Base-by-base conservation (phyloP, 805 yeast genomes). In the Zygoascus ofunaensis region DNA sequence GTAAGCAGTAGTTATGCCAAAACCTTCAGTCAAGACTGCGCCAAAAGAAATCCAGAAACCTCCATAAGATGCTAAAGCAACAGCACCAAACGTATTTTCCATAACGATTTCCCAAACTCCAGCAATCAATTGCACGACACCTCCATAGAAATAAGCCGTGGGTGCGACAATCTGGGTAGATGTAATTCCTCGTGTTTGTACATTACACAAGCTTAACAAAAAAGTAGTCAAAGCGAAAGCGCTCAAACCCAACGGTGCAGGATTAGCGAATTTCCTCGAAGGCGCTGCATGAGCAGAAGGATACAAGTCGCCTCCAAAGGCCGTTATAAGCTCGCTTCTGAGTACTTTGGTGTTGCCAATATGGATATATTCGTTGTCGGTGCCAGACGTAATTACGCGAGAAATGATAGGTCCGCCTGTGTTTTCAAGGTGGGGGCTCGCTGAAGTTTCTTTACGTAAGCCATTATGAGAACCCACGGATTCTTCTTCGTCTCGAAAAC, bases 1-100 rank as follows among this genome's bases (percentile, higher is more conserved):
- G 49, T 74, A 70, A 1, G 70, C 69, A 2, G 64, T 64, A 4
- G 48, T 57, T 32, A 77, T 72, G n/a, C 75, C 75, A 55, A 76
- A 77, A 54, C 71, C 62, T 5, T 73, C 72, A 41, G 72, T 68
- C 46, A 55, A 57, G 37, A 79, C 68, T 5, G 80, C 80, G 49
- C 74, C 82, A 65, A 72, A 79, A 12, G 77, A 62, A 63, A 76
- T 70, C 84, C 84, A 79, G 59, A 78, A 79, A 0, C 78, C 83
- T 33, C 80, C 85, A 49, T 23, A 68, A 4, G 47, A 64, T 43
- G 55, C 50, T 55, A 54, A 65, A 48, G 45, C 71, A 61, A 74
- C 65, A 34, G 76, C 82, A 71, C 82, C 83, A 65, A 79, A 79
- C 32, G 82, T 74, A 62, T 76, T 76, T 51, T 79, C 83, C 30